A percentile compares a stretch with the other conserved stretches of the same genome.
Evolutionary conservation across 768 basidiomycete species (phyloP).

Genomic region (Scleroderma citrinum): DNA sequence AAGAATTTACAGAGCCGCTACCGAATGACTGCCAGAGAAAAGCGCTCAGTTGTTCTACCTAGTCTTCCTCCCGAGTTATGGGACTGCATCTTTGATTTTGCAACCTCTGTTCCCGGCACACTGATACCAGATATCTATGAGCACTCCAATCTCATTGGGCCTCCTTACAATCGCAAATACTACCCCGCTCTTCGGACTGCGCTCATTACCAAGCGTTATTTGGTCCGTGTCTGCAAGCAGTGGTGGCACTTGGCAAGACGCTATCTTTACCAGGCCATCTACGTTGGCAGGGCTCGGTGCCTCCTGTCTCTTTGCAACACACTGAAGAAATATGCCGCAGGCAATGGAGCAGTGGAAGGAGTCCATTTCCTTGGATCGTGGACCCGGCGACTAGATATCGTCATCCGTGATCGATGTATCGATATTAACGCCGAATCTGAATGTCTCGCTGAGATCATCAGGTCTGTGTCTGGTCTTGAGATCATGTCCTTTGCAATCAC

Average conservation of each 20-base stretch:
- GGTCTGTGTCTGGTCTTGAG: conserved; percentile 12
- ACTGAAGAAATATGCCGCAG: conserved; percentile 7
- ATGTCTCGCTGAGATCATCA: conserved; percentile 10
- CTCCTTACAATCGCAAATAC: conserved; percentile 2
- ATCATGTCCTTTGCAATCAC: conserved; percentile 15
- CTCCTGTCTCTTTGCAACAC: conserved; percentile 15
- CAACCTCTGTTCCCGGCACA: conserved; percentile 12
- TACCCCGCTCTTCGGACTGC: conserved; percentile 8
- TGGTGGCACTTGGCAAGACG: conserved; percentile 23
- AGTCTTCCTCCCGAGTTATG: conserved; percentile 21
- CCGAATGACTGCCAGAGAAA: no score
- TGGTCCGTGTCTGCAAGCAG: conserved; percentile 26
- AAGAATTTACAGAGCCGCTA: no score
- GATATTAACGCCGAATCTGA: neutral
- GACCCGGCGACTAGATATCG: conserved; percentile 21
- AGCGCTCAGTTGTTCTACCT: neutral
- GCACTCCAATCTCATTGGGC: conserved; percentile 7
- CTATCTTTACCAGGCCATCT: conserved; percentile 20
- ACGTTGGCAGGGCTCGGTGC: conserved; percentile 12
- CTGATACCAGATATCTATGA: conserved; percentile 21
- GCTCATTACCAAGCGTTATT: conserved; percentile 20
- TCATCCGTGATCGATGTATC: conserved; percentile 10
- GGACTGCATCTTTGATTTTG: conserved; percentile 19
- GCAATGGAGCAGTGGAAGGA: conserved; percentile 7
- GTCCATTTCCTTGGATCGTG: conserved; percentile 14